Percentiles rank a stretch among this genome's conserved stretches.
These are phyloP conservation scores for Russula olivacea DNA, from an alignment of 768 basidiomycete genomes.

Conservation along the genomic window DNA sequence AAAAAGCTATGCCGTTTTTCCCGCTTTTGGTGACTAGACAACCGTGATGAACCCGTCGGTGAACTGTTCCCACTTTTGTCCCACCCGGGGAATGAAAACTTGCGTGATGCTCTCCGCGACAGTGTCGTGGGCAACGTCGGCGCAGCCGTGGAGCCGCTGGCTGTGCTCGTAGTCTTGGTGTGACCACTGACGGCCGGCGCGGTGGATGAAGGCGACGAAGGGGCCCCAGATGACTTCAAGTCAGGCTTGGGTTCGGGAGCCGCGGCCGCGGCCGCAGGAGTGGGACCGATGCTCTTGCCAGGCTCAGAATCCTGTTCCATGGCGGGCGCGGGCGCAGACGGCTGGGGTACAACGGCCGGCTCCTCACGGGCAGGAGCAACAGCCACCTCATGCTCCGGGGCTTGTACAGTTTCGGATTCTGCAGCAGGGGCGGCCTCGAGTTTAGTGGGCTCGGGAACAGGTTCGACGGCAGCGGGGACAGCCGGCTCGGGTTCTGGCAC, in stretches of 20 bases:
- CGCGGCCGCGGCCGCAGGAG: not conserved
- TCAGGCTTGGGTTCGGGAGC: constrained; percentile 9
- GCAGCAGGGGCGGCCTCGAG: not conserved
- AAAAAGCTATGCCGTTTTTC: constrained; percentile 24
- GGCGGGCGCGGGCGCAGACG: not conserved
- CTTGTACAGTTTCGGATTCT: not conserved
- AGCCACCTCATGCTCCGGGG: not conserved
- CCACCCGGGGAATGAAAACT: constrained; percentile 19
- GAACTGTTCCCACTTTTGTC: constrained; percentile 18
- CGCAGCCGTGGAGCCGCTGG: constrained; percentile 3
- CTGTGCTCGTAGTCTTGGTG: constrained; percentile 11
- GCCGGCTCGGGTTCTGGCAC: not conserved
- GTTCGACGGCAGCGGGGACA: not conserved
- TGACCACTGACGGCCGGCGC: constrained; percentile 5
- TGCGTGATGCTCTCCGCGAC: constrained; percentile 11
- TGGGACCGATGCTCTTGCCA: not conserved
- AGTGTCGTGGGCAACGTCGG: constrained; percentile 1
- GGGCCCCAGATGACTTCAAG: not conserved
- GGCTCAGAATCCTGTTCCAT: not conserved
- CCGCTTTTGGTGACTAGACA: constrained; percentile 21
- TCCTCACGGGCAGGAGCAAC: not conserved
- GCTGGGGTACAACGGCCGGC: not conserved
- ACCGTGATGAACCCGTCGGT: constrained; percentile 19
- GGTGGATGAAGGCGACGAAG: not conserved
- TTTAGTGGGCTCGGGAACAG: not conserved